A percentile compares a stretch with the other conserved stretches of the same genome.
These are phyloP conservation scores for Cystofilobasidium capitatum DNA, from an alignment of 768 basidiomycete genomes.

Conservation along the genomic window DNA sequence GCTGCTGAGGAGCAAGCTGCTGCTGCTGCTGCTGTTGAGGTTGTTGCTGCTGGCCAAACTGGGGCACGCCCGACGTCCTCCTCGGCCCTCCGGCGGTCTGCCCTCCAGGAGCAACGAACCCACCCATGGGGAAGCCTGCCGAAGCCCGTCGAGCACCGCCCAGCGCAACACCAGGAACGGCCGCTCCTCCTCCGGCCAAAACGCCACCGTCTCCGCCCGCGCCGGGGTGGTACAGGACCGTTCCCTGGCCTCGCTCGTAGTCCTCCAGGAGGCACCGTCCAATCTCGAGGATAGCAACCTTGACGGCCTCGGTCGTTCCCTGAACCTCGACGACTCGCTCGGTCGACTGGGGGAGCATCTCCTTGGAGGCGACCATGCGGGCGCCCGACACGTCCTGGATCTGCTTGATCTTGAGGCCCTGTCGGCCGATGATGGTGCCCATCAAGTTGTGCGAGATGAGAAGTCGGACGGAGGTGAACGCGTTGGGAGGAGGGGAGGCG, in stretches of 20 bases:
- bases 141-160: slow-evolving; percentile 24
- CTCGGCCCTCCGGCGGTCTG: background rate
- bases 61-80: slow-evolving; percentile 9
- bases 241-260: slow-evolving; percentile 88
- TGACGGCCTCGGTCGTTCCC: slow-evolving; percentile 82
- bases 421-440: slow-evolving; percentile 96
- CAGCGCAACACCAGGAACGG: slow-evolving; percentile 28
- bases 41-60: slow-evolving; percentile 9
- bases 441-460: slow-evolving; percentile 98
- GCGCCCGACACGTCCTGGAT: slow-evolving; percentile 94
- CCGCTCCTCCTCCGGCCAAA: slow-evolving; percentile 38
- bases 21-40: slow-evolving; percentile 15
- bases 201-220: slow-evolving; percentile 47
- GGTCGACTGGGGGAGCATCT: slow-evolving; percentile 98
- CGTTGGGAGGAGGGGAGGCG: slow-evolving; percentile 51
- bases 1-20: background rate
- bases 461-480: slow-evolving; percentile 85
- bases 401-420: slow-evolving; percentile 94
- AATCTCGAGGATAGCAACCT: slow-evolving; percentile 89
- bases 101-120: background rate
- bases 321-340: slow-evolving; percentile 98
- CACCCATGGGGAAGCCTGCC: slow-evolving; percentile 24
- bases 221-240: slow-evolving; percentile 91
- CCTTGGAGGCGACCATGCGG: slow-evolving; percentile 97
- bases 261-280: slow-evolving; percentile 90